Base-by-base conservation (phyloP, 1,284 basidiomycete species). In the Rhodotorula sp. region DNA sequence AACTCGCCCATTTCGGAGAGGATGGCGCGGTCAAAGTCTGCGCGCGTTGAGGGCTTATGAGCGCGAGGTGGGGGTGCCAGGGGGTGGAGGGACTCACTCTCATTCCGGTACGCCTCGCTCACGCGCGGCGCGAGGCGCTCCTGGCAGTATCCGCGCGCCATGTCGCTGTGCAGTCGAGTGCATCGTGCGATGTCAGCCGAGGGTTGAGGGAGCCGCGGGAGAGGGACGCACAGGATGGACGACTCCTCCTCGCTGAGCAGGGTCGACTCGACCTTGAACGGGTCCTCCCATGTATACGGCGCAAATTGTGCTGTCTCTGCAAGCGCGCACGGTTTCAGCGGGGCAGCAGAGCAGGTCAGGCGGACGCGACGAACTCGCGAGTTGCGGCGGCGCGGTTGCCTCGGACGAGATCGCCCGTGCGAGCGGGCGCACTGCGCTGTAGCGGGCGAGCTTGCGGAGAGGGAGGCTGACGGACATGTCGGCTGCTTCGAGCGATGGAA, bases 1-100 rank as follows among this genome's bases (percentile, higher is more conserved):
- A 97, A 85, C 73, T 89, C 86, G n/a, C 95, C 95, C 91, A 98
- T 95, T 80, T 95, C 92, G 22, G 88, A 88, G 46, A 98, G 84
- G 70, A 95, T 89, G 27, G 85, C 83, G 69, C 86, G 86, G 81
- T 95, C 87, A 82, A 94, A 96, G 76, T 90, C 90, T 92, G 81
- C 54, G 34, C 9, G 44, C 3, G 44, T 19, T 4, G 10, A 44
- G 34, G 29, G 48, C 19, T 36, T 36, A 7, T 46, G 13, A 50
- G 27, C 41, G n/a, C 37, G 36, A 22, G 39, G 21, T 37, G 55
- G 44, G 15, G 36, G 34, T 34, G 44, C 36, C 34, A 32, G 36
- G 25, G 7, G 39, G 41, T 9, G 8, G 50, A 17, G 27, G 34
- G 74, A n/a, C 84, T 71, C 74, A 90, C 92, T 84, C 86, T 97